phyloP scores from a whole-genome alignment of 2,329 filamentous ascomycete genomes.

The Xylariaceae sp. region DNA sequence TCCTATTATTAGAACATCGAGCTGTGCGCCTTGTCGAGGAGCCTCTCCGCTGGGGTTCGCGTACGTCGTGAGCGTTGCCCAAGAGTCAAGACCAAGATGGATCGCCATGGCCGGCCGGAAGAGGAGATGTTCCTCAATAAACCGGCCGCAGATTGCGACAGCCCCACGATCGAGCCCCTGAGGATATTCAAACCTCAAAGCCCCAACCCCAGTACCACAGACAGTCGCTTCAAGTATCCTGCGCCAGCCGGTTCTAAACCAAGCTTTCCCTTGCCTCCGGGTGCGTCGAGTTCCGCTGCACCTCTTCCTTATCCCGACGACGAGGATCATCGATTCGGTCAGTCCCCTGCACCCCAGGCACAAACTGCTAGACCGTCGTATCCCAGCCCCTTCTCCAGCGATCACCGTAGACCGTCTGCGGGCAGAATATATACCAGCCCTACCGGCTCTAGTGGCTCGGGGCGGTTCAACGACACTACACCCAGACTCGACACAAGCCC shows the following conservation, averaged over 20 bases:
- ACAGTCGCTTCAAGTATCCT: conserved; percentile 46
- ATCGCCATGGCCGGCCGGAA: conserved; percentile 61
- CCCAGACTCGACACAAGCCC: conserved; percentile 52
- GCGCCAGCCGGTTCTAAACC: conserved; percentile 46
- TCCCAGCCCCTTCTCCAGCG: conserved; percentile 41
- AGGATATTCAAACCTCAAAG: conserved; percentile 78
- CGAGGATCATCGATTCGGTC: conserved; percentile 45
- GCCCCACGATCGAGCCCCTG: conserved; percentile 76
- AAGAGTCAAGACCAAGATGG: conserved; percentile 35
- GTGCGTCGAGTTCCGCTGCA: conserved; percentile 64
- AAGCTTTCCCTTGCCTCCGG: conserved; percentile 59
- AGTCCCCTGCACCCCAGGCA: conserved; percentile 27
- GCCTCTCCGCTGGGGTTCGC: conserved; percentile 7
- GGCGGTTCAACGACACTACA: conserved; percentile 43
- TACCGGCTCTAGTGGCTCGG: conserved; percentile 31
- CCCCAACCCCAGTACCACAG: conserved; percentile 43
- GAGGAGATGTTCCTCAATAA: conserved; percentile 78
- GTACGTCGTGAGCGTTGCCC: conserved; percentile 14
- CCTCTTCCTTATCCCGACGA: conserved; percentile 70
- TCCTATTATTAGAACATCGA: conserved; percentile 23
- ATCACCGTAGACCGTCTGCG: conserved; percentile 31
- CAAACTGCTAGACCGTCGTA: conserved; percentile 38
- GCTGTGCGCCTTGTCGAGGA: conserved; percentile 18
- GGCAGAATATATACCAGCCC: conserved; percentile 33
- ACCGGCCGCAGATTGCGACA: conserved; percentile 54